These are phyloP conservation scores for Pythium sp. DNA, from an alignment of 352 stramenopile genomes.

Conservation along the genomic window DNA sequence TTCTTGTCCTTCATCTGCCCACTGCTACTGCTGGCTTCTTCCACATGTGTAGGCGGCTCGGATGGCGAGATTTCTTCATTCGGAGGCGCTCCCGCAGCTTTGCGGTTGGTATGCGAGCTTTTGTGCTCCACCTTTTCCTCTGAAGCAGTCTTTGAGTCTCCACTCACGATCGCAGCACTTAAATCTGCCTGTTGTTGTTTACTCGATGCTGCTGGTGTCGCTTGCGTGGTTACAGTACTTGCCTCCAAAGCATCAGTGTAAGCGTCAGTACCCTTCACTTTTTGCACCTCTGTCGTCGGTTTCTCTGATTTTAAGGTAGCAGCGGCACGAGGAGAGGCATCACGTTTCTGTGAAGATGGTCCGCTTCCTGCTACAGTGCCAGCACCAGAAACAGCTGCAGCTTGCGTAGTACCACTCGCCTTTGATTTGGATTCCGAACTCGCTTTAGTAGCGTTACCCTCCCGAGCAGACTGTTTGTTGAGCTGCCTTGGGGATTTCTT, in stretches of 20 bases:
- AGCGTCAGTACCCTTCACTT: not conserved
- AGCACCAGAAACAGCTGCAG: not conserved
- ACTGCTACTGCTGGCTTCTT: not conserved
- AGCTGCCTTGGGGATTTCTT: conserved; percentile 18
- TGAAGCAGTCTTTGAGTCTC: not conserved
- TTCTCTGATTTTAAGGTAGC: not conserved
- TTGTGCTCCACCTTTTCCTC: not conserved
- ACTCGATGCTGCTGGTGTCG: not conserved
- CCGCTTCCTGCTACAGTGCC: not conserved
- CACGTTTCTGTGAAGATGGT: not conserved
- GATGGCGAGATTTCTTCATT: conserved; percentile 19
- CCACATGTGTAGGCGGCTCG: conserved; percentile 2
- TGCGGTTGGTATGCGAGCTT: not conserved
- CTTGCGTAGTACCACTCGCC: not conserved
- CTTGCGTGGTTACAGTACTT: not conserved
- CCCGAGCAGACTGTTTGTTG: conserved; percentile 10
- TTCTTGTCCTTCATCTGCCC: conserved; percentile 25
- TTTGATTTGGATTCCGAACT: conserved; percentile 4
- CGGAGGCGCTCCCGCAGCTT: not conserved
- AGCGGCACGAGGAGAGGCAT: not conserved
- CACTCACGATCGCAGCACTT: not conserved
- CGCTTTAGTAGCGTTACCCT: conserved; percentile 1
- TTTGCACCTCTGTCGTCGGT: not conserved
- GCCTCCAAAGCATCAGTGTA: not conserved
- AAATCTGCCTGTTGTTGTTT: not conserved